phyloP scores from a whole-genome alignment of 352 stramenopile genomes.

The Pythium grandisporangium region DNA sequence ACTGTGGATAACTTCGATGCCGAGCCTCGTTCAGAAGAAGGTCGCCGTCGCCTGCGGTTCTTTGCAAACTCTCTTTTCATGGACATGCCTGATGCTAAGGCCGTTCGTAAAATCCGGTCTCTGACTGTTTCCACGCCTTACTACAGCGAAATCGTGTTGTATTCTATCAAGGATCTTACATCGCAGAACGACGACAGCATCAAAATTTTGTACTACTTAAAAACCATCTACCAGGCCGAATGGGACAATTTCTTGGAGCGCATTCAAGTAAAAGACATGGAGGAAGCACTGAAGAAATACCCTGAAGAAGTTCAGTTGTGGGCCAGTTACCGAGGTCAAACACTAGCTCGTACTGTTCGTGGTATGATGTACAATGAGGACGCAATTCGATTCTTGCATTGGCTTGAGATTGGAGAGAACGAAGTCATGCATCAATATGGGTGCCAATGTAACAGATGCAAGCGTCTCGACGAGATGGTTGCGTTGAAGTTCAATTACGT shows the following conservation, averaged over 20 bases:
- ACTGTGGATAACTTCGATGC: slow-evolving; percentile 86
- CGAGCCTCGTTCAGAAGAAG: slow-evolving; percentile 79
- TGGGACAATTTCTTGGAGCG: slow-evolving; percentile 81
- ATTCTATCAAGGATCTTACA: slow-evolving; percentile 84
- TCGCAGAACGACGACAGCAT: slow-evolving; percentile 88
- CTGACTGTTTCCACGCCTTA: slow-evolving; percentile 82
- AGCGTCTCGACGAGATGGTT: slow-evolving; percentile 75
- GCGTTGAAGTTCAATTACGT: slow-evolving; percentile 86
- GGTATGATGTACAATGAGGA: slow-evolving; percentile 89
- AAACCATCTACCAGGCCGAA: slow-evolving; percentile 84
- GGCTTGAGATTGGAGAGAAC: slow-evolving; percentile 85
- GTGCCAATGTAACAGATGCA: slow-evolving; percentile 83
- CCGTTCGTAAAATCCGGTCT: slow-evolving; percentile 80
- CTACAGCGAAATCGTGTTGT: slow-evolving; percentile 88
- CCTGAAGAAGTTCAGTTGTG: slow-evolving; percentile 76
- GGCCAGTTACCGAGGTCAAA: slow-evolving; percentile 82
- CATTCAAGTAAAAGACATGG: slow-evolving; percentile 69
- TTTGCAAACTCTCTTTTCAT: slow-evolving; percentile 87
- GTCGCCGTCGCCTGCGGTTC: slow-evolving; percentile 76
- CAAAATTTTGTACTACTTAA: slow-evolving; percentile 94
- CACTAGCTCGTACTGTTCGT: slow-evolving; percentile 66
- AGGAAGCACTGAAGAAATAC: slow-evolving; percentile 76
- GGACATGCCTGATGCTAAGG: slow-evolving; percentile 84
- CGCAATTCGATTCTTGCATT: slow-evolving; percentile 79
- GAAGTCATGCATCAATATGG: slow-evolving; percentile 73